Evolutionary conservation across 768 basidiomycete species (phyloP), one percentile per base, ranked within the genome.

Genomic region (Arthromyces matolae): DNA sequence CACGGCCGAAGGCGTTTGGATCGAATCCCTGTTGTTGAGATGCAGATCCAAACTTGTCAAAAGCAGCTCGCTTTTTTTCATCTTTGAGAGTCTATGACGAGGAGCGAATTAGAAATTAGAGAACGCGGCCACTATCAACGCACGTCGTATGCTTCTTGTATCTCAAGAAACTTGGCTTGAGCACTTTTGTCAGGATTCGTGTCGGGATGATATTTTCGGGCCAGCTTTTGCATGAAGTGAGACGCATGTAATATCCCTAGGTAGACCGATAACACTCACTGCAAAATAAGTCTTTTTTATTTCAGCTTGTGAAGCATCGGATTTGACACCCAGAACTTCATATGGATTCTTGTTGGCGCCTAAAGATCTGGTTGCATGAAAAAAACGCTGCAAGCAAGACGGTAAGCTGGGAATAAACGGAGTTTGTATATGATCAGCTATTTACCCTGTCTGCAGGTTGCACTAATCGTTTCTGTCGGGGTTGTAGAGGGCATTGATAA

Each of bases 281-380:
- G 89, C 77, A 68, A 97, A 99, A 69, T 99, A 99, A 2, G 80
- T 79, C 71, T 98, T 98, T 81, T 99, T 99, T 60, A 99, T 97
- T 56, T 98, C 93, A 18, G 86, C 80, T 22, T 83, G 65, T 18
- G 82, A 75, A 37, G 95, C 89, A 66, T 93, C 91, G 57, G 82
- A 83, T 58, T 77, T 77, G 7, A 98, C 86, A 20, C 96, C 95
- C 8, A 99, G 70, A n/a, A 91, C 85, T 24, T 86, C 68, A 66
- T 99, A 99, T 2, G 96, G 96, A 64, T 91, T 85, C 66, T 89
- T 94, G 14, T 78, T 63, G 7, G 79, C 70, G 25, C 73, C 71
- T 45, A 69, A 65, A 18, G 77, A 68, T 19, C 73, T 59, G 20
- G 91, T 83, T 6, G 84, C 73, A 70, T 95, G 93, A 60, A 96